Conservation (phyloP, 148 eudicot genomes). For the Polygonum aviculare region DNA sequence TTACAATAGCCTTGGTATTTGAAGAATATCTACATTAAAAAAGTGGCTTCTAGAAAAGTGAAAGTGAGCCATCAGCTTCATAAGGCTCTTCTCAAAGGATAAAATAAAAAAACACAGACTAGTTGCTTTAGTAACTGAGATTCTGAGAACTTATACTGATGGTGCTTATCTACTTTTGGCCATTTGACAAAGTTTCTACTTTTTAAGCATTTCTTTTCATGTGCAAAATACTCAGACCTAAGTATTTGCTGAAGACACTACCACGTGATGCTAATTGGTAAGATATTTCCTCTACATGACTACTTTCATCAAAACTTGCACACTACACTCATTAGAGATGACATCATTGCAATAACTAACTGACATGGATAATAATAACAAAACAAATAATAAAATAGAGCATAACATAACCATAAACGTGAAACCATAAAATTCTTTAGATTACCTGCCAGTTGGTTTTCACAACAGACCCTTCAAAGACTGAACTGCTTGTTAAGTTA, state of each 20-base stretch:
- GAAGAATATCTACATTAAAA: neutral
- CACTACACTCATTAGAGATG: neutral
- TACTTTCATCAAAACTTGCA: no score
- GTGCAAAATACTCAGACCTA: neutral
- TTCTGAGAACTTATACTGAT: neutral
- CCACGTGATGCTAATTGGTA: neutral
- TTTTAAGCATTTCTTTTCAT: neutral
- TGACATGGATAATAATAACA: neutral
- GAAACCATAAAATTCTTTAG: neutral
- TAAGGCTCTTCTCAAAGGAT: no score
- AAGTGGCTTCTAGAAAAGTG: neutral
- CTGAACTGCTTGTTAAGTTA: constrained; percentile 17
- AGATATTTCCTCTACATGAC: neutral
- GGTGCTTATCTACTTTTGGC: neutral
- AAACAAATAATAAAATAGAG: neutral
- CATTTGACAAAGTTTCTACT: neutral
- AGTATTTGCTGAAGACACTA: no score
- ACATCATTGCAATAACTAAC: neutral
- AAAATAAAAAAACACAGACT: neutral
- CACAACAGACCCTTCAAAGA: constrained; percentile 16
- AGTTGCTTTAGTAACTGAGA: neutral
- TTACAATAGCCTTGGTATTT: neutral
- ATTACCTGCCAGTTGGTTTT: constrained; percentile 27
- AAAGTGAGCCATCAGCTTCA: neutral
- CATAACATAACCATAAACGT: neutral